phyloP scores from a whole-genome alignment of 2,329 filamentous ascomycete genomes.

The Arthrobotrys entomopaga region DNA sequence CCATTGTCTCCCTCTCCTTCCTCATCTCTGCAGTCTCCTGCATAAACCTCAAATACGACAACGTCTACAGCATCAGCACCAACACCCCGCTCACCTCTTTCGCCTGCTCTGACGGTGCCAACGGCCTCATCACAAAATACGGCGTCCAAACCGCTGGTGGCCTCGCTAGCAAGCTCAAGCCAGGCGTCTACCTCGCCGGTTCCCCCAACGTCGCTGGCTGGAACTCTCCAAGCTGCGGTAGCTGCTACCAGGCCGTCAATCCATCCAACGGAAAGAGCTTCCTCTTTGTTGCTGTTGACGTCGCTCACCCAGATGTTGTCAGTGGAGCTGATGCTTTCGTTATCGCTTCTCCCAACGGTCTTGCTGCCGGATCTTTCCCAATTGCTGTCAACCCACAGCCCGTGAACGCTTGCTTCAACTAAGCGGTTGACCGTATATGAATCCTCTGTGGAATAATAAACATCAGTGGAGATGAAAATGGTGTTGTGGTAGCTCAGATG shows the following conservation, averaged over 20 bases:
- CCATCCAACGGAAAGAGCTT: constrained; percentile 18
- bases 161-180: constrained; percentile 25
- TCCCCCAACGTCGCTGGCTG: constrained; percentile 67
- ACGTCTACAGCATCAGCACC: constrained; percentile 24
- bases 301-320: constrained; percentile 11
- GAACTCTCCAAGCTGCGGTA: constrained; percentile 69
- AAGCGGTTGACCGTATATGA: background rate
- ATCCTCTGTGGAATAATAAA: background rate
- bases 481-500: too few species aligned
- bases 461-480: too few species aligned
- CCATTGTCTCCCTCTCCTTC: constrained; percentile 21
- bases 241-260: constrained; percentile 67
- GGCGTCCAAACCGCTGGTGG: background rate
- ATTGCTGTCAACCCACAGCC: constrained; percentile 1
- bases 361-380: constrained; percentile 3
- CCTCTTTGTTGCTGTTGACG: constrained; percentile 26
- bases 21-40: constrained; percentile 26
- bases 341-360: constrained; percentile 13
- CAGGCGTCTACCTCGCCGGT: constrained; percentile 66
- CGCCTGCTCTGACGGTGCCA: constrained; percentile 42
- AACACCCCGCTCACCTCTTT: constrained; percentile 6
- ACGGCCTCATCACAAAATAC: constrained; percentile 38
- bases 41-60: constrained; percentile 28
- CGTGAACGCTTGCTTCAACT: constrained; percentile 12
- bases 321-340: constrained; percentile 10